Conservation (phyloP, 1,284 basidiomycete genomes). For the Hemileia vastatrix region DNA sequence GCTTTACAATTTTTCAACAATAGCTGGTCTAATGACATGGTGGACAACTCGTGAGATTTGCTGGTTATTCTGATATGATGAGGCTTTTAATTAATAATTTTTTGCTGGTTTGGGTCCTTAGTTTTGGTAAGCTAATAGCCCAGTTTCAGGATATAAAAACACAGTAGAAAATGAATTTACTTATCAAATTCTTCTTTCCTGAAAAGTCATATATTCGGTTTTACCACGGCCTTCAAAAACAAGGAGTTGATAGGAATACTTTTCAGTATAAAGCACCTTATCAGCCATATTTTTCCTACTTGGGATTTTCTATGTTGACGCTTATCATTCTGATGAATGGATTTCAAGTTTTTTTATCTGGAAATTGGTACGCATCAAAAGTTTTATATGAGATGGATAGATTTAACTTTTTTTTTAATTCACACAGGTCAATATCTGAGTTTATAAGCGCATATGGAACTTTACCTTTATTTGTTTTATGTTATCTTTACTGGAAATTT, state of each 20-base stretch:
- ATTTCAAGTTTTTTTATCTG: conserved; percentile 36
- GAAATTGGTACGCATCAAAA: conserved; percentile 26
- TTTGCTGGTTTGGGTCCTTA: conserved; percentile 29
- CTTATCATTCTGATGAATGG: conserved; percentile 34
- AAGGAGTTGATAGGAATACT: conserved; percentile 26
- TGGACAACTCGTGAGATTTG: conserved; percentile 32
- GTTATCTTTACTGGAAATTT: not conserved
- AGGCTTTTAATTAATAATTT: conserved; percentile 31
- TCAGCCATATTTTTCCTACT: conserved; percentile 35
- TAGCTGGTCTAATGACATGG: conserved; percentile 27
- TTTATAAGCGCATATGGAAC: not conserved
- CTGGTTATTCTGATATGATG: conserved; percentile 31
- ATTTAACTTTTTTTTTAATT: not conserved
- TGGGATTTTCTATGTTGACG: conserved; percentile 27
- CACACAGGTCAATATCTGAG: not conserved
- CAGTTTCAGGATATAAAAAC: too few relatives aligned
- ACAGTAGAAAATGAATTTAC: too few relatives aligned
- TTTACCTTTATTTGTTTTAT: not conserved
- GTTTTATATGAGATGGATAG: not conserved
- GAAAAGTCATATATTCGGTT: conserved; percentile 37
- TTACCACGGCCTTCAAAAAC: conserved; percentile 31
- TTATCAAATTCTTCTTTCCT: too few relatives aligned
- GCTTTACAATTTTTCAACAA: conserved; percentile 6
- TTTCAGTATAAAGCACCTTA: conserved; percentile 34
- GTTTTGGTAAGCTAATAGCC: too few relatives aligned